Base-by-base conservation (phyloP, 2,329 filamentous ascomycete species). In the Pseudogymnoascus destructans region DNA sequence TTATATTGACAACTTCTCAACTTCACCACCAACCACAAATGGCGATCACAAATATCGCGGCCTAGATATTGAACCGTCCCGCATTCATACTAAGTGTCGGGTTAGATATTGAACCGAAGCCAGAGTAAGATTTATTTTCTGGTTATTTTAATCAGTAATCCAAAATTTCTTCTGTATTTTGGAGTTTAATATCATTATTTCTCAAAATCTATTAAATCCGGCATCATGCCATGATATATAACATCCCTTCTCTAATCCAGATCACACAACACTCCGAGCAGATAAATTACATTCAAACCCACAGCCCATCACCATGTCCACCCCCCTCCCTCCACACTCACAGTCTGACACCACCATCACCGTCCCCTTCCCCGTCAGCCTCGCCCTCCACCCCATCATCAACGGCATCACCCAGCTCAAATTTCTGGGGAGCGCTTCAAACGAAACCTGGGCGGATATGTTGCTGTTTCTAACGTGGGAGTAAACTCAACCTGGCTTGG, bases 401-500 rank as follows among this genome's bases (percentile, higher is more conserved):
- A 65, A 66, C 57, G 73, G 71, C 17, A 67, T 70, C 23, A 66
- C 67, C 1, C 60, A 68, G 11, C 66, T 75, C 13, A 63, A 65
- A 5, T 87, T 15, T 76, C 76, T 2, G 83, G 84, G 1, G 71
- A 78, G 61, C 75, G 78, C 0, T 85, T 85, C 67, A 74, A 76
- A 46, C 73, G 78, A 21, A 73, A 72, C 10, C 72, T 82, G 0
- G 77, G 81, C 15, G 85, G 84, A 0, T 87, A 77, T 61, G 82
- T 82, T 0, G 84, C 77, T 11, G 85, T 88, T 1, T 78, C 81
- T 23, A 86, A 86, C 59, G 83, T 85, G 1, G 85, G 85, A 0
- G 78, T 73, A 0, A 82, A 87, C 65, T 69, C 74, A 0, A 87
- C 79, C 1, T 89, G 85, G 85, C 73, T 87, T 0, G 85, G 85